phyloP scores from a whole-genome alignment of 1,139 yeast species.

The Arxiozyma bovina region DNA sequence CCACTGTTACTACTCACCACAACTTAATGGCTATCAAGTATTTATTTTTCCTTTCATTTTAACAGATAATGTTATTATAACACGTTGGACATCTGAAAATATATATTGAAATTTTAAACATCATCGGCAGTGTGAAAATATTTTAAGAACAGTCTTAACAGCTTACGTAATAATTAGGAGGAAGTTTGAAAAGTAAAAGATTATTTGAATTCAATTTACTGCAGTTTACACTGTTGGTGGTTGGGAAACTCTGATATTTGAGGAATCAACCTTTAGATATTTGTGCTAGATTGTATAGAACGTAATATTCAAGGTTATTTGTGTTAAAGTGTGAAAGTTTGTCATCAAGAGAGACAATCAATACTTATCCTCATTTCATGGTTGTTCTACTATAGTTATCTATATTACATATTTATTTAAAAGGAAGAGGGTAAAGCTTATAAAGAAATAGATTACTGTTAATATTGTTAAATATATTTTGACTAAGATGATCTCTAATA shows the following conservation, averaged over 20 bases:
- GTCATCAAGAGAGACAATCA: not conserved
- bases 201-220: too few relatives aligned
- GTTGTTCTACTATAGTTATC: too few relatives aligned
- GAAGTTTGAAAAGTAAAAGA: not conserved
- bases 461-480: not conserved
- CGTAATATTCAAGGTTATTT: not conserved
- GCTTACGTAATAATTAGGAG: not conserved
- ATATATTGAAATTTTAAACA: too few relatives aligned
- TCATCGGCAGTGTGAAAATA: too few relatives aligned
- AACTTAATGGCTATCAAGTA: too few relatives aligned
- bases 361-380: not conserved
- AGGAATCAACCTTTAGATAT: not conserved
- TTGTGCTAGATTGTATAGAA: not conserved
- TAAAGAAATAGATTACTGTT: not conserved
- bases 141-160: not conserved
- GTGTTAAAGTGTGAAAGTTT: not conserved
- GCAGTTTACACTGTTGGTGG: too few relatives aligned
- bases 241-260: not conserved
- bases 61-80: too few relatives aligned
- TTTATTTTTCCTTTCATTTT: too few relatives aligned
- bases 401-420: too few relatives aligned
- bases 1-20: too few relatives aligned
- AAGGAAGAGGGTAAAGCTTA: not conserved
- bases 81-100: too few relatives aligned
- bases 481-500: not conserved